Evolutionary conservation across 2,329 filamentous ascomycete genomes (phyloP), one percentile per base, ranked within the genome.

Genomic region (Ceratocystis albifundus): DNA sequence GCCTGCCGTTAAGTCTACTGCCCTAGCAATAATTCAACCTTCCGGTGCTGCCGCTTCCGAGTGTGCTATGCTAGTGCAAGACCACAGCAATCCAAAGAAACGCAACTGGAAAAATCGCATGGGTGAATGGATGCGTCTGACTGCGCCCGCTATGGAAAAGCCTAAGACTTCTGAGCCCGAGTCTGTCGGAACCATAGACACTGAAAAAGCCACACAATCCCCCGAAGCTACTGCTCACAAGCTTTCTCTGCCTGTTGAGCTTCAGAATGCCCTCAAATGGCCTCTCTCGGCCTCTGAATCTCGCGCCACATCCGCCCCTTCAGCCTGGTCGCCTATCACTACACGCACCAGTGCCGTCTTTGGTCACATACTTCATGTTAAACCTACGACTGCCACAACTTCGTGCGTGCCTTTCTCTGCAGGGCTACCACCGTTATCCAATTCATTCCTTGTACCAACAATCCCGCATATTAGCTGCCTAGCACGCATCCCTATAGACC

Each of bases 381-480:
- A 69, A 25, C 71, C 73, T 45, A 62, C 67, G 25, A 25, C 15
- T 41, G 32, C 65, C 61, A 32, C 17, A 4, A 15, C 62, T 4
- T 25, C 67, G 25, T 65, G 25, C 20, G 32, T 45, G 45, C 48
- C 20, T 32, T 50, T 20, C 6, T 36, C 20, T 30, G 22, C 32
- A 17, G 8, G 28, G 48, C 61, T 25, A 53, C 64, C 15, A 10
- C 22, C 7, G 3, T 32, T 8, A 12, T 44, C 64, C 46, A 61
- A 61, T 22, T 3, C 20, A 20, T 74, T 79, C 59, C 76, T 84
- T 45, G 73, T 75, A 0, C 78, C 82, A 1, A 66, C 76, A 3
- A 72, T 78, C 0, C 81, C 82, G 0, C 80, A 83, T 61, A 76
- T 83, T 5, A 72, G 76, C 20, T 73, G 75, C 15, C 74, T 84